These are phyloP conservation scores for Mucor mucedo DNA, from an alignment of 371 early-diverging fungal genomes.

Conservation along the genomic window DNA sequence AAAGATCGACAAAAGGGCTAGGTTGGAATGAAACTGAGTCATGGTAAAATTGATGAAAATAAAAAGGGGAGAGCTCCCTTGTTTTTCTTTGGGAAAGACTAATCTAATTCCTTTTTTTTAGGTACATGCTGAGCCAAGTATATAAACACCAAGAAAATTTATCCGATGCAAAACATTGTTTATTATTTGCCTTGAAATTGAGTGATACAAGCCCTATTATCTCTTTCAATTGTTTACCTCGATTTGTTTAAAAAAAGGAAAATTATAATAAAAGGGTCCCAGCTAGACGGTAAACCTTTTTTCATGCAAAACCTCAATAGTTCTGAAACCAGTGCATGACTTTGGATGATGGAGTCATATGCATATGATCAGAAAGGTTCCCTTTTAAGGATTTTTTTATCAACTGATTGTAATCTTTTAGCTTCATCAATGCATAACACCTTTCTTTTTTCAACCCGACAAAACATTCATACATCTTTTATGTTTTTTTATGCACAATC, in stretches of 20 bases:
- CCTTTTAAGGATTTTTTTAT: no score
- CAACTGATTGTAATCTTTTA: no score
- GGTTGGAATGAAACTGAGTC: slow-evolving; percentile 47
- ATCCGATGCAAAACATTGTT: slow-evolving; percentile 37
- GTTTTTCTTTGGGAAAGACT: no score
- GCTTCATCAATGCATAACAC: no score
- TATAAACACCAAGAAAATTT: slow-evolving; percentile 31
- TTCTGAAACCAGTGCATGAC: background rate
- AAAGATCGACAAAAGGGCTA: slow-evolving; percentile 32
- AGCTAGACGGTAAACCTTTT: background rate
- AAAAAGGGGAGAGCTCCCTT: background rate
- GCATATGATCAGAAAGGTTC: no score
- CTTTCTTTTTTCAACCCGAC: no score
- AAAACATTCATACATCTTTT: no score
- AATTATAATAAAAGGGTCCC: no score
- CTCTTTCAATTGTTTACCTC: slow-evolving; percentile 27
- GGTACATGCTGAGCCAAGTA: slow-evolving; percentile 34
- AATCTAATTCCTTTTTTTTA: background rate
- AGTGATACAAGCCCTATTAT: slow-evolving; percentile 35
- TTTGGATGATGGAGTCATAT: no score
- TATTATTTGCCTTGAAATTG: slow-evolving; percentile 40
- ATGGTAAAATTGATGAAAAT: slow-evolving; percentile 27
- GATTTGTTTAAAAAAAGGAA: slow-evolving; percentile 29
- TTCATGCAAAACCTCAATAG: no score
- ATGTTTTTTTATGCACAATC: no score